Evolutionary conservation across 495 filamentous ascomycete genomes (phyloP), one percentile per base, ranked within the genome.

Genomic region (Penicillium roqueforti): DNA sequence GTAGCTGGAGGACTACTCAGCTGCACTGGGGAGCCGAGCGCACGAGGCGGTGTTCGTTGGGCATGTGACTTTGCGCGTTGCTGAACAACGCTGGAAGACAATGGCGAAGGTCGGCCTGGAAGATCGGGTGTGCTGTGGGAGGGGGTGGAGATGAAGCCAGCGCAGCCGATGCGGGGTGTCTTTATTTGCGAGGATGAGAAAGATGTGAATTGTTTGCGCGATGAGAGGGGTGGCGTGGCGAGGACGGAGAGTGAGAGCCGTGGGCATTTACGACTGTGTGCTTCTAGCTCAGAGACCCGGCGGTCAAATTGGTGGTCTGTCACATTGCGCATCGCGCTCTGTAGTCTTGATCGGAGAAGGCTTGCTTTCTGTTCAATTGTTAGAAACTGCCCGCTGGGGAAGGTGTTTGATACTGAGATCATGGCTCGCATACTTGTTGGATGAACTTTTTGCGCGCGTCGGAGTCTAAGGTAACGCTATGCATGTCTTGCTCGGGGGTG

Each of bases 311-410:
- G 69, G 47, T 74, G 66, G 47, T 71, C 66, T 45, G 59, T 58
- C 13, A 72, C 68, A 42, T 71, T 69, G 48, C 68, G 72, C 74
- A 76, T 77, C 38, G 74, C 74, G 39, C 59, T 70, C 65, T 75
- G 74, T 32, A 77, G 61, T 53, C 69, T 66, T 52, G 54, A 72
- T 28, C 70, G 72, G 53, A 75, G 71, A n/a, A 75, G 67, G 34
- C 40, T 61, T 40, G 74, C 74, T 76, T 75, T 76, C 74, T 77
- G 22, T 45, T 25, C n/a, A 8, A 56, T 47, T 13, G 49, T 62
- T 42, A 53, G 49, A 38, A 47, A 42, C 23, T 31, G 22, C 23
- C 37, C 0, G 14, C 20, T 19, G 20, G 16, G 40, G 32, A 43
- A 46, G 25, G 18, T 29, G 5, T 26, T 19, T 44, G 7, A 25